These are phyloP conservation scores for Coemansia sp. DNA, from an alignment of 192 early-diverging fungal genomes.

Conservation along the genomic window DNA sequence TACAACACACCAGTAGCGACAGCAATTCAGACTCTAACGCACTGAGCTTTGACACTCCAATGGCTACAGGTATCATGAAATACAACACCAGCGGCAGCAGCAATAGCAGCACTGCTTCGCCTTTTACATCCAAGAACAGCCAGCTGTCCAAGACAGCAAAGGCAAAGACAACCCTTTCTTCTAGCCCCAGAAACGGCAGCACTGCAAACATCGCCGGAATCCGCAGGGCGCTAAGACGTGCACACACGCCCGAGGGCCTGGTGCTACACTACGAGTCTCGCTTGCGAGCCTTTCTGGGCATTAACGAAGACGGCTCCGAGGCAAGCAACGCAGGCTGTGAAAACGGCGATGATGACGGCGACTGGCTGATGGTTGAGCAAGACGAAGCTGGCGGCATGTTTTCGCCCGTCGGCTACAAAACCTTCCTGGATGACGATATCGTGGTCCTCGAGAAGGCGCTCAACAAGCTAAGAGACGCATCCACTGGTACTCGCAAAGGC, in stretches of 20 bases:
- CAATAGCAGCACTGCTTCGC: background rate
- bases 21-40: background rate
- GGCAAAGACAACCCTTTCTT: background rate
- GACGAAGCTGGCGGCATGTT: slow-evolving; percentile 25
- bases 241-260: slow-evolving; percentile 46
- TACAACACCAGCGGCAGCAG: slow-evolving; percentile 4
- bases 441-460: slow-evolving; percentile 34
- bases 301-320: slow-evolving; percentile 2
- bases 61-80: slow-evolving; percentile 23
- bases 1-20: background rate
- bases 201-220: slow-evolving; percentile 25
- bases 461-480: slow-evolving; percentile 6
- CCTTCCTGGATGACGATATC: slow-evolving; percentile 37
- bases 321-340: slow-evolving; percentile 13
- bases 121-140: background rate
- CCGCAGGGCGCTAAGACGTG: slow-evolving; percentile 42
- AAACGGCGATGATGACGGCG: slow-evolving; percentile 20
- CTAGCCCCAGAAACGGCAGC: background rate
- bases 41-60: slow-evolving; percentile 11
- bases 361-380: slow-evolving; percentile 45
- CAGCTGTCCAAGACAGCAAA: background rate
- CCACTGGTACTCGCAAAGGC: background rate
- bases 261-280: slow-evolving; percentile 42
- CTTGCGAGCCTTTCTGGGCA: slow-evolving; percentile 36
- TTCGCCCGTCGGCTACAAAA: slow-evolving; percentile 30